These are phyloP conservation scores for Sporothrix euskadiensis DNA, from an alignment of 2,329 filamentous ascomycete genomes.

Conservation along the genomic window DNA sequence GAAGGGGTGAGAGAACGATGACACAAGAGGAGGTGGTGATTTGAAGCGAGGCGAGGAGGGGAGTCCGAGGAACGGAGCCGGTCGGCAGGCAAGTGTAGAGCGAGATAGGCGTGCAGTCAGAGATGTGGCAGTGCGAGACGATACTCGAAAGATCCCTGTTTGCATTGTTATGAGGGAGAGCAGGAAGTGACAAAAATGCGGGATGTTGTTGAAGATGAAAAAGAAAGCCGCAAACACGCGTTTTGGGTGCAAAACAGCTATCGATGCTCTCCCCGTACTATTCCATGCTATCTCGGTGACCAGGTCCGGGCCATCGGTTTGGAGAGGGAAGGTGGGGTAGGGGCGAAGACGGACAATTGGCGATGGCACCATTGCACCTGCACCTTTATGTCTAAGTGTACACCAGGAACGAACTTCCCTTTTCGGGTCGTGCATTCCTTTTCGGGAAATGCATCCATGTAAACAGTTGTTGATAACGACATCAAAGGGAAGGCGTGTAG, in stretches of 20 bases:
- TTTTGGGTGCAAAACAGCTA: neutral
- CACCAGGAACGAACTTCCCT: neutral
- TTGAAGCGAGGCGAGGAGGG: neutral
- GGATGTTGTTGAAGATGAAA: neutral
- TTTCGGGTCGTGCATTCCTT: slow-evolving; percentile 12
- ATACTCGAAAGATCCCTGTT: neutral
- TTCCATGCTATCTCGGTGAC: slow-evolving; percentile 4
- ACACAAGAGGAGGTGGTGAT: neutral
- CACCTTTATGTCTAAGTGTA: no score
- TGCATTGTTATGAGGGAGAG: slow-evolving; percentile 6
- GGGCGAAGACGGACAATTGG: neutral
- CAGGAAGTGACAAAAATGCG: neutral
- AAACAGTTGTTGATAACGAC: neutral
- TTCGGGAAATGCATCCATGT: neutral
- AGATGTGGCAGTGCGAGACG: neutral
- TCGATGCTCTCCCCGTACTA: neutral
- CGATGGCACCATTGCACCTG: slow-evolving; percentile 11
- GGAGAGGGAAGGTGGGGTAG: slow-evolving; percentile 1
- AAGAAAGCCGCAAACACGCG: neutral
- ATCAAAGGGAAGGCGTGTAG: neutral
- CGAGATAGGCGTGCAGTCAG: neutral
- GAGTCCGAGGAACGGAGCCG: neutral
- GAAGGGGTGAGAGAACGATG: neutral
- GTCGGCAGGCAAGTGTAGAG: neutral
- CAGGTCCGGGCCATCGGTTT: neutral